Evolutionary conservation across 371 early-diverging fungal species (phyloP).

Genomic region (Syncephalastrum racemosum): DNA sequence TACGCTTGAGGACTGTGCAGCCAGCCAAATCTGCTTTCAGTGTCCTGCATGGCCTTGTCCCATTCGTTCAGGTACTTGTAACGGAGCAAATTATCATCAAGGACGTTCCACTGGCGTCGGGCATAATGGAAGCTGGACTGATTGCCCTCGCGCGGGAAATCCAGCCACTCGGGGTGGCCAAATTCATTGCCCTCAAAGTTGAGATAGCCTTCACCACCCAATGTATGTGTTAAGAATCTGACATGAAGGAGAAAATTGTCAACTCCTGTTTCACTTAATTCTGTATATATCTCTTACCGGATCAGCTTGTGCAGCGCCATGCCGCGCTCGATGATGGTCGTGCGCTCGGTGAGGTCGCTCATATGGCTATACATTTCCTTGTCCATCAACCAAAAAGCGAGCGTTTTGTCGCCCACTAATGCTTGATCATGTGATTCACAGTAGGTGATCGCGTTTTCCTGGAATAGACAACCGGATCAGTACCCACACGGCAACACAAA

Average conservation of each 20-base stretch:
- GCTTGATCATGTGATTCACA: slow-evolving; percentile 97
- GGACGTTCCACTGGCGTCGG: slow-evolving; percentile 91
- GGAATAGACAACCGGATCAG: not conserved
- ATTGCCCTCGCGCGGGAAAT: slow-evolving; percentile 96
- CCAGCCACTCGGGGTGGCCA: slow-evolving; percentile 98
- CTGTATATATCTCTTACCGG: slow-evolving; percentile 39
- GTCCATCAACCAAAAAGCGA: slow-evolving; percentile 99
- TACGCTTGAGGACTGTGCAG: slow-evolving; percentile 68
- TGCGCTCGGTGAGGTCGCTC: slow-evolving; percentile 78
- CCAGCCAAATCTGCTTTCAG: slow-evolving; percentile 76
- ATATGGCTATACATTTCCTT: slow-evolving; percentile 97
- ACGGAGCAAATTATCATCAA: slow-evolving; percentile 82
- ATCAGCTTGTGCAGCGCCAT: slow-evolving; percentile 95
- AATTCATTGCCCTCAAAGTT: slow-evolving; percentile 97
- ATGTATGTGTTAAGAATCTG: slow-evolving; percentile 76
- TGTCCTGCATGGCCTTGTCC: slow-evolving; percentile 80
- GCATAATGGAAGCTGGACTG: slow-evolving; percentile 91
- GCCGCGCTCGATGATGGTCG: slow-evolving; percentile 93
- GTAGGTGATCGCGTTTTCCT: slow-evolving; percentile 92
- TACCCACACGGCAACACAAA: too few species aligned
- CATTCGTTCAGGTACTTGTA: slow-evolving; percentile 92
- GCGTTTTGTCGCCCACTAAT: slow-evolving; percentile 95
- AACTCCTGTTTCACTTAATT: not conserved
- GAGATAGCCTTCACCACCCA: slow-evolving; percentile 95
- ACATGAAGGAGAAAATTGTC: not conserved